Conservation (phyloP, 441 rosid species). For the Erodium trifolium region DNA sequence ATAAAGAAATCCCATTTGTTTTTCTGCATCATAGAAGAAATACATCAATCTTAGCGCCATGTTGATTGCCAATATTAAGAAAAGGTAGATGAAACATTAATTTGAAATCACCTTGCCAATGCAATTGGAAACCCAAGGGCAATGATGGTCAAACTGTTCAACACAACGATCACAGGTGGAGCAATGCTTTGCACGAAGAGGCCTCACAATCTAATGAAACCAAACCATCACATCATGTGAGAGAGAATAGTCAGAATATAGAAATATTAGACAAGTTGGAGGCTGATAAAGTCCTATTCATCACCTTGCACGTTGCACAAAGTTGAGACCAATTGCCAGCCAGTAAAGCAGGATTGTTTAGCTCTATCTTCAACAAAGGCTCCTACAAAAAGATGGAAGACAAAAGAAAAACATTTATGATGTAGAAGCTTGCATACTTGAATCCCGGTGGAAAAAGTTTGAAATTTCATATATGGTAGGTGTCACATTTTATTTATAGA, state of each 20-base stretch:
- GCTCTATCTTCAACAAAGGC: slow-evolving; percentile 86
- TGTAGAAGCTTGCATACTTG: not conserved
- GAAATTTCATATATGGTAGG: not conserved
- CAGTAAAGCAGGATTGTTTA: slow-evolving; percentile 77
- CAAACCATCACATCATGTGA: slow-evolving; percentile 13
- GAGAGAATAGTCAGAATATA: slow-evolving; percentile 13
- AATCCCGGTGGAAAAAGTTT: not conserved
- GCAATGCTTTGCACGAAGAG: slow-evolving; percentile 96
- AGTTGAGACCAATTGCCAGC: slow-evolving; percentile 97
- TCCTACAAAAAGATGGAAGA: slow-evolving; percentile 38
- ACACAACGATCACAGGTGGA: slow-evolving; percentile 92
- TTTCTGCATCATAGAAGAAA: slow-evolving; percentile 48
- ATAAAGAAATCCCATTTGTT: slow-evolving; percentile 88
- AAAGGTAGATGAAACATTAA: slow-evolving; percentile 11
- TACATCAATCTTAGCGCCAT: not conserved
- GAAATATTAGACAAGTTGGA: not conserved
- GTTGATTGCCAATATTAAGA: too few species aligned
- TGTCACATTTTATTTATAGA: not conserved
- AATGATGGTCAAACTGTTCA: slow-evolving; percentile 97
- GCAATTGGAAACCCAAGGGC: slow-evolving; percentile 99
- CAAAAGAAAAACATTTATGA: not conserved
- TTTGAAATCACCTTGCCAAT: slow-evolving; percentile 71
- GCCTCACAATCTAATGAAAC: slow-evolving; percentile 65
- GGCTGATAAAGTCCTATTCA: slow-evolving; percentile 9
- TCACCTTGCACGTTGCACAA: slow-evolving; percentile 97